Evolutionary conservation across 441 rosid genomes (phyloP).

Genomic region (Aquilaria agallochum): DNA sequence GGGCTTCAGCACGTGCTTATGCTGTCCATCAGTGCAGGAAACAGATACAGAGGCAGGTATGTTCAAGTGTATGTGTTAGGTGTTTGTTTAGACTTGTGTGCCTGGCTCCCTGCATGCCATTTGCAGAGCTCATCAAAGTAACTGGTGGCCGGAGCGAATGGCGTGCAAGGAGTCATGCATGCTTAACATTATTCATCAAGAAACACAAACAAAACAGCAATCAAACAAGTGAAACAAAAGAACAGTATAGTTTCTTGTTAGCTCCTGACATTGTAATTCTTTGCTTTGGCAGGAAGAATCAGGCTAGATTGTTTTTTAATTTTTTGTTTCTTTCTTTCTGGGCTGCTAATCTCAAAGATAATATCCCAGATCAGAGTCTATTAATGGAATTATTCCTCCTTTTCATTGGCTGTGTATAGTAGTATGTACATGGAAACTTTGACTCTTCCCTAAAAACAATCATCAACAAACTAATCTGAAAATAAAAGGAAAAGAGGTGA

Average conservation of each 20-base stretch:
- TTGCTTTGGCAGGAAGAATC: neutral
- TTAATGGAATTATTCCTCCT: neutral
- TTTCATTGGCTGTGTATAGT: neutral
- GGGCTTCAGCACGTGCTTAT: no score
- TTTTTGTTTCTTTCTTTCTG: constrained; percentile 2
- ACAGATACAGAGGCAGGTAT: neutral
- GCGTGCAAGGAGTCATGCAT: constrained; percentile 57
- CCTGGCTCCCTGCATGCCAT: constrained; percentile 63
- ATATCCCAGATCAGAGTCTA: neutral
- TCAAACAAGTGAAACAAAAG: neutral
- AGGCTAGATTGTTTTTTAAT: neutral
- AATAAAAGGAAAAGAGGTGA: constrained; percentile 2
- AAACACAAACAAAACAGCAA: neutral
- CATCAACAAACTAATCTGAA: neutral
- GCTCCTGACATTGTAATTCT: neutral
- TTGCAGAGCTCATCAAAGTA: constrained; percentile 31
- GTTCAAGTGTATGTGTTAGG: constrained; percentile 5
- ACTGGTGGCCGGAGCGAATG: constrained; percentile 33
- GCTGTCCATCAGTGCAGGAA: no score
- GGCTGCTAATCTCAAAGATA: neutral
- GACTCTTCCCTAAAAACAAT: neutral
- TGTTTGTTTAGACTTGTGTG: constrained; percentile 16
- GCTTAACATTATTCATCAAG: constrained; percentile 6
- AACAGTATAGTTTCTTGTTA: neutral
- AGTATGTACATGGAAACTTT: neutral